phyloP scores from a whole-genome alignment of 2,329 filamentous ascomycete genomes.

The Juglanconis sp. region DNA sequence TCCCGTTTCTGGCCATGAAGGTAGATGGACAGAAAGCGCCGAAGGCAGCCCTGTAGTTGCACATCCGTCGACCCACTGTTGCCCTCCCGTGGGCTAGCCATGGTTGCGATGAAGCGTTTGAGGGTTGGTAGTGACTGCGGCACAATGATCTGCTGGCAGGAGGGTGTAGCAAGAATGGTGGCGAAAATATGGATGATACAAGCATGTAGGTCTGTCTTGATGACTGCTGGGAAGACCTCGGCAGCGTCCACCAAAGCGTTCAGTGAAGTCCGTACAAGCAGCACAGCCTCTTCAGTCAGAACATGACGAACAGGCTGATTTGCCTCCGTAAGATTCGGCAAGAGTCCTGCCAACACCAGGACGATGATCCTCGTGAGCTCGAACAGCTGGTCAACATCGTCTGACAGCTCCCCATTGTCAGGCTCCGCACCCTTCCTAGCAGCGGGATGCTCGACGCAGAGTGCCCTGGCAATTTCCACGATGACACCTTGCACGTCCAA shows the following conservation, averaged over 20 bases:
- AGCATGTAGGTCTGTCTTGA: conserved; percentile 92
- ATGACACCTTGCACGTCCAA: conserved; percentile 87
- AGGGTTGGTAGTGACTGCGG: conserved; percentile 88
- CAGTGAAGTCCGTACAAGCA: conserved; percentile 74
- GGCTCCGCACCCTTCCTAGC: conserved; percentile 66
- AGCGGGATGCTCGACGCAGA: conserved; percentile 89
- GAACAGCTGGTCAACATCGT: conserved; percentile 97
- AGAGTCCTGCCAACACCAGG: conserved; percentile 79
- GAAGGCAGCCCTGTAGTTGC: conserved; percentile 78
- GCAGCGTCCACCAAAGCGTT: conserved; percentile 91
- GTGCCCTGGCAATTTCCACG: conserved; percentile 85
- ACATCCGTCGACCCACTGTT: conserved; percentile 52
- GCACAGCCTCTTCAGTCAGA: conserved; percentile 82
- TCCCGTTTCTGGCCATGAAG: conserved; percentile 73
- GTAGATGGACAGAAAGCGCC: conserved; percentile 78
- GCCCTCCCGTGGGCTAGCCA: conserved; percentile 49
- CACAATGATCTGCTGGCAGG: conserved; percentile 84
- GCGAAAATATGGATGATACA: conserved; percentile 97
- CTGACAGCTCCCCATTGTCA: conserved; percentile 77
- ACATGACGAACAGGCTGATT: conserved; percentile 67
- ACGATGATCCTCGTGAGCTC: conserved; percentile 96
- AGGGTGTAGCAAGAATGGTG: conserved; percentile 81
- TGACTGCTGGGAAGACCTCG: conserved; percentile 92
- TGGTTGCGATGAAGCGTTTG: conserved; percentile 81
- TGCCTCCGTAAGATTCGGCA: conserved; percentile 75